These are phyloP conservation scores for Diaporthe helianthi DNA, from an alignment of 2,329 filamentous ascomycete genomes.

Conservation along the genomic window DNA sequence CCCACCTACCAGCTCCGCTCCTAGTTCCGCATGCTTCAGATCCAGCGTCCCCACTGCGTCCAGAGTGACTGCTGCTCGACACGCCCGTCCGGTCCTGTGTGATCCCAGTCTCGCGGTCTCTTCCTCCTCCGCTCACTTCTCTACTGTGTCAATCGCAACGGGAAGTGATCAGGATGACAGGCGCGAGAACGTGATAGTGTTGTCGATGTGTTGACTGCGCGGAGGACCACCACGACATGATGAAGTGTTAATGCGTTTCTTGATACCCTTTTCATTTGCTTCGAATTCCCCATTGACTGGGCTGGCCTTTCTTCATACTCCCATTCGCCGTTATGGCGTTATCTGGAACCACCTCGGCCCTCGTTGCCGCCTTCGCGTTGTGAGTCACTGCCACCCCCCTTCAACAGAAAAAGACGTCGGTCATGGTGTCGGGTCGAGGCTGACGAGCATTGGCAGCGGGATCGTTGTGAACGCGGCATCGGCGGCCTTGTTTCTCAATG, in stretches of 20 bases:
- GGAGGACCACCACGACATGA: constrained; percentile 31
- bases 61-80: constrained; percentile 24
- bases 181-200: constrained; percentile 27
- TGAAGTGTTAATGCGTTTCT: constrained; percentile 42
- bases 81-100: constrained; percentile 3
- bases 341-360: constrained; percentile 53
- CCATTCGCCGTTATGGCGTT: constrained; percentile 51
- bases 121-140: constrained; percentile 5
- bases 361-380: constrained; percentile 63
- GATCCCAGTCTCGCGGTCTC: constrained; percentile 13
- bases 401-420: not conserved
- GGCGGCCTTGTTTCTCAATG: constrained; percentile 53
- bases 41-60: constrained; percentile 16
- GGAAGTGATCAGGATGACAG: constrained; percentile 12
- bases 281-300: constrained; percentile 56
- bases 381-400: constrained; percentile 45
- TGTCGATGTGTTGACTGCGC: constrained; percentile 39
- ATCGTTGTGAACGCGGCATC: constrained; percentile 61
- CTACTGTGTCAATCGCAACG: constrained; percentile 10
- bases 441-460: constrained; percentile 48
- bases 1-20: no score
- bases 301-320: constrained; percentile 44
- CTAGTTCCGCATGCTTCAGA: constrained; percentile 29
- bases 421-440: not conserved
- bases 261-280: constrained; percentile 44